Evolutionary conservation across 1,139 yeast genomes (phyloP).

Genomic region (Hansenula sp.): DNA sequence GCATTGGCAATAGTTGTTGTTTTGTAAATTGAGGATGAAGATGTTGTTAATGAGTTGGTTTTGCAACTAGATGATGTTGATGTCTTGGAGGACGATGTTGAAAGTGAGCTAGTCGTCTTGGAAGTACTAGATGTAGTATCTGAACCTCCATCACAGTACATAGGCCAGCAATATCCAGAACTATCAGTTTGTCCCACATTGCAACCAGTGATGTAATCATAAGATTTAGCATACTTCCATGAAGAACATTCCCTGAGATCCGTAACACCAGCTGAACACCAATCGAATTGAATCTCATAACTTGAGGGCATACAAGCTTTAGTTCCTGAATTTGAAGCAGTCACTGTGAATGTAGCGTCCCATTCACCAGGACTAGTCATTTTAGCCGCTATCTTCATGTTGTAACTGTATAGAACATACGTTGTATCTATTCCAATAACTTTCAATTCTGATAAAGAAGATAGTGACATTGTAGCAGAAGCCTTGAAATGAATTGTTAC

Average conservation of each 20-base stretch:
- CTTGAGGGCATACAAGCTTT: background rate
- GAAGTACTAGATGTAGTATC: background rate
- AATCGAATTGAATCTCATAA: conserved; percentile 1
- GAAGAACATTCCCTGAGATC: conserved; percentile 12
- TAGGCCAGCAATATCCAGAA: conserved; percentile 11
- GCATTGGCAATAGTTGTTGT: background rate
- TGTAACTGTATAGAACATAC: conserved; percentile 12
- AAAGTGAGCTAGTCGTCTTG: conserved; percentile 1
- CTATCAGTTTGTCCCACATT: conserved; percentile 13
- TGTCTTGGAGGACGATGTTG: background rate
- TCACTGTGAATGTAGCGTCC: conserved; percentile 4
- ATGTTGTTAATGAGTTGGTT: background rate
- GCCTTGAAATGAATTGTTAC: conserved; percentile 26
- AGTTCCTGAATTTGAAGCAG: background rate
- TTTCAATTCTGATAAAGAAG: conserved; percentile 11
- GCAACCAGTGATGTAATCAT: conserved; percentile 15
- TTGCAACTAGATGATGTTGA: too few relatives aligned
- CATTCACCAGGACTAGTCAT: conserved; percentile 12
- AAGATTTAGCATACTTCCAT: conserved; percentile 7
- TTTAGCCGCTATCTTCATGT: conserved; percentile 8
- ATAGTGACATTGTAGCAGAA: conserved; percentile 13
- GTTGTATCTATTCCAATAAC: conserved; percentile 10
- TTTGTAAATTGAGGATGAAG: background rate
- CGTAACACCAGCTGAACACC: conserved; percentile 18
- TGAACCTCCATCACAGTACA: conserved; percentile 3